phyloP scores from a whole-genome alignment of 2,329 filamentous ascomycete genomes.

The Fusarium miscanthi region DNA sequence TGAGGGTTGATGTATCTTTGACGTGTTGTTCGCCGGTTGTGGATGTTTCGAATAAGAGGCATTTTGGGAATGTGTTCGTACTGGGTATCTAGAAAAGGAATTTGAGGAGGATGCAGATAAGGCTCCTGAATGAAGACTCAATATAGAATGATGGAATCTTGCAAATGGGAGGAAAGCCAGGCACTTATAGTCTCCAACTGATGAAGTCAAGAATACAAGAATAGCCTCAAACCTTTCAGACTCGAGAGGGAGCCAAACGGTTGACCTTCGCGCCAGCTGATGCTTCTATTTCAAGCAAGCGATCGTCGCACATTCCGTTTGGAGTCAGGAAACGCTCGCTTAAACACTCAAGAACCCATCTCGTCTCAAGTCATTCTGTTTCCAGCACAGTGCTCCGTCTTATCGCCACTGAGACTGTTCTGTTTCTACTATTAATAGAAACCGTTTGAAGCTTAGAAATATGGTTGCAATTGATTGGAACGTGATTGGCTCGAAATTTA shows the following conservation, averaged over 20 bases:
- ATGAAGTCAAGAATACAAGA: constrained; percentile 9
- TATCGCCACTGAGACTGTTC: constrained; percentile 2
- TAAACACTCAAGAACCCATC: background rate
- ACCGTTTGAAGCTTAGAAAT: background rate
- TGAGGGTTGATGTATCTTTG: constrained; percentile 8
- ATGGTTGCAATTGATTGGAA: background rate
- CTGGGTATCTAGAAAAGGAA: background rate
- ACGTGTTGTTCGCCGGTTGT: background rate
- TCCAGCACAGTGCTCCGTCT: background rate
- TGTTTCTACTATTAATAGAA: constrained; percentile 10
- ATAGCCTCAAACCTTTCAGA: background rate
- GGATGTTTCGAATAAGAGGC: background rate
- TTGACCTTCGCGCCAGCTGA: fast-evolving
- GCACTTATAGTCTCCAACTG: fast-evolving
- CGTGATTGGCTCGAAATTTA: background rate
- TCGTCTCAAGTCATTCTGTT: background rate
- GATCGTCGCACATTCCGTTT: background rate
- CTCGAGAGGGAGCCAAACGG: fast-evolving
- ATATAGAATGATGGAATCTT: fast-evolving
- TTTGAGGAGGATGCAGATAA: fast-evolving
- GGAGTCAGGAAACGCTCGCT: background rate
- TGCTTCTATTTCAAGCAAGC: background rate
- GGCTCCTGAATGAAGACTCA: fast-evolving
- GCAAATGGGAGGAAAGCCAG: fast-evolving
- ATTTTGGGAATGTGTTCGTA: background rate